Evolutionary conservation across 75 land plant genomes (phyloP).

Genomic region (Picea glauca): DNA sequence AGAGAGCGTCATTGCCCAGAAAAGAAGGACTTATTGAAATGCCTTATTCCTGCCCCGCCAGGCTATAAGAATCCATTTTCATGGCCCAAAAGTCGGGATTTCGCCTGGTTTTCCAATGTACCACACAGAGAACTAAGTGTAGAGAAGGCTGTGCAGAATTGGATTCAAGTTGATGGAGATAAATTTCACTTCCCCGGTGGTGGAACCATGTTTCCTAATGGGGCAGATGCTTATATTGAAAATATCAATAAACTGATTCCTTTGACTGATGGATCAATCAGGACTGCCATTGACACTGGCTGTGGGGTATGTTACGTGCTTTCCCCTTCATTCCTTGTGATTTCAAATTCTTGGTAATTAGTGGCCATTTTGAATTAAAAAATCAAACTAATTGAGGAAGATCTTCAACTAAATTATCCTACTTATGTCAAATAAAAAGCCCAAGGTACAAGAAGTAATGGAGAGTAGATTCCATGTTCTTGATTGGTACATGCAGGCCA

Average conservation of each 20-base stretch:
- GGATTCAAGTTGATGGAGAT: conserved; percentile 70
- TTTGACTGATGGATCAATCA: conserved; percentile 42
- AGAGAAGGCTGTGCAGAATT: conserved; percentile 75
- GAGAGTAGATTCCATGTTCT: not conserved
- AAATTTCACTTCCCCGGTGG: conserved; percentile 64
- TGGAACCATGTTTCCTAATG: conserved; percentile 63
- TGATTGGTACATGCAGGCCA: not conserved
- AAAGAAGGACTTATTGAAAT: conserved; percentile 41
- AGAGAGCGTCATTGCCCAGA: conserved; percentile 64
- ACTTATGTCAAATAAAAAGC: not conserved
- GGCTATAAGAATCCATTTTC: conserved; percentile 54
- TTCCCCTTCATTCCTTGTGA: not conserved
- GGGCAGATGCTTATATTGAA: conserved; percentile 69
- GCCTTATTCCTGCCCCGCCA: conserved; percentile 65
- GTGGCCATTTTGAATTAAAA: not conserved
- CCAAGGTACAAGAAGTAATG: not conserved
- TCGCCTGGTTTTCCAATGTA: conserved; percentile 64
- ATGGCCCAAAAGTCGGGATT: conserved; percentile 67
- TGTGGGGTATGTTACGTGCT: conserved; percentile 46
- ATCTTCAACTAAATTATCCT: not conserved
- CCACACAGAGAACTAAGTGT: conserved; percentile 70
- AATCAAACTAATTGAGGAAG: not conserved
- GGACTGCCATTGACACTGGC: conserved; percentile 68
- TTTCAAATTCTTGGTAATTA: not conserved
- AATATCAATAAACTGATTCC: conserved; percentile 49